Conservation (phyloP, 2,329 filamentous ascomycete genomes). For the Penicillium vulpinum region DNA sequence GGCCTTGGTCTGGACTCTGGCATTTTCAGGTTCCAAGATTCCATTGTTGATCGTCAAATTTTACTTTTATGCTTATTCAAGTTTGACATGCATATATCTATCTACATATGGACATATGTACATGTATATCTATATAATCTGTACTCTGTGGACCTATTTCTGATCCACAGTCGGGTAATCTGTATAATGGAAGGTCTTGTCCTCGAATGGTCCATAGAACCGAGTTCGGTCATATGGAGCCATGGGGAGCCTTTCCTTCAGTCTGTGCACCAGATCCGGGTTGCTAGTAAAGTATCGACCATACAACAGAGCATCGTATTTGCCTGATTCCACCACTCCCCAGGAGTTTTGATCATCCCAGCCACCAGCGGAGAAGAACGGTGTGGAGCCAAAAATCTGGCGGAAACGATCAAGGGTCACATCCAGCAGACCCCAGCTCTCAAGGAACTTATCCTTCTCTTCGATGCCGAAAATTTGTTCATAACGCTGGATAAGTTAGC, state of each 20-base stretch:
- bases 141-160: not conserved
- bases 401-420: conserved; percentile 52
- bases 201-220: conserved; percentile 47
- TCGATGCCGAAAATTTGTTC: conserved; percentile 53
- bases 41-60: too few relatives aligned
- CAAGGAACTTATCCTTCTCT: conserved; percentile 53
- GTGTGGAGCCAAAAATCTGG: conserved; percentile 53
- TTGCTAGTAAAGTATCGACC: conserved; percentile 53
- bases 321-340: conserved; percentile 51
- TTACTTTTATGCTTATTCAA: not conserved
- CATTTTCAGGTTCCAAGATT: not conserved
- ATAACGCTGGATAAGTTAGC: conserved; percentile 37
- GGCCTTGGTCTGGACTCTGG: not conserved
- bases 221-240: conserved; percentile 46
- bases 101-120: too few relatives aligned
- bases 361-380: conserved; percentile 58
- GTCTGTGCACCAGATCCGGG: conserved; percentile 50
- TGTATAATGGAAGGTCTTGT: conserved; percentile 32
- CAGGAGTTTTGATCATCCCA: conserved; percentile 54
- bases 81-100: not conserved
- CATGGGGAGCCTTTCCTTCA: conserved; percentile 44
- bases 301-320: conserved; percentile 51
- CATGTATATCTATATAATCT: not conserved
- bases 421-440: conserved; percentile 49
- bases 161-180: conserved; percentile 28